Evolutionary conservation across 352 stramenopile species (phyloP).

Genomic region (Phytophthora pisi): DNA sequence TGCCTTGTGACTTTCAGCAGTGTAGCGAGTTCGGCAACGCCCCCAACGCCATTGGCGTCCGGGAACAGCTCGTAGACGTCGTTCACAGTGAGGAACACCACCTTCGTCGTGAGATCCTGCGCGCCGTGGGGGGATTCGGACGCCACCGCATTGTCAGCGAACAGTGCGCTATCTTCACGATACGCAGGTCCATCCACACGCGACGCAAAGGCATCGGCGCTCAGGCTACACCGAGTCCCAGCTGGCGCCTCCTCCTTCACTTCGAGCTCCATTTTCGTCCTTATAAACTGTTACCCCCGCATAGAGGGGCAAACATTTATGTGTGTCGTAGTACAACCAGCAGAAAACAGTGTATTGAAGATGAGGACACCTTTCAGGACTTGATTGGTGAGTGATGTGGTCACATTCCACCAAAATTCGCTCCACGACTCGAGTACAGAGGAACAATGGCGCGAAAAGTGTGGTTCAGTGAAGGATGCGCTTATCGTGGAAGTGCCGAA

Average conservation of each 20-base stretch:
- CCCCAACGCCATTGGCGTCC: conserved; percentile 29
- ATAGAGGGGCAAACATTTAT: too few relatives aligned
- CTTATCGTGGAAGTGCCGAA: neutral
- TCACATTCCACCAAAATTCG: too few relatives aligned
- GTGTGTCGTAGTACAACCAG: too few relatives aligned
- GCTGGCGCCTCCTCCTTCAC: neutral
- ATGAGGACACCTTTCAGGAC: too few relatives aligned
- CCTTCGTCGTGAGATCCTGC: conserved; percentile 17
- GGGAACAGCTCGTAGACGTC: conserved; percentile 77
- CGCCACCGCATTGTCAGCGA: neutral
- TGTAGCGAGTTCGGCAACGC: conserved; percentile 61
- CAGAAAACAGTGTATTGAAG: too few relatives aligned
- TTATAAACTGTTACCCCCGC: too few relatives aligned
- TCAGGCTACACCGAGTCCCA: neutral
- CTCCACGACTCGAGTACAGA: too few relatives aligned
- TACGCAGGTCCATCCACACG: neutral
- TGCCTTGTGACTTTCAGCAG: conserved; percentile 42
- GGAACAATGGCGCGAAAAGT: too few relatives aligned
- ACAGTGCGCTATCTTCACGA: neutral
- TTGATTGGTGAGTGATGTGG: too few relatives aligned
- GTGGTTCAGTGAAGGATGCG: too few relatives aligned
- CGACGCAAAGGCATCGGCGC: neutral
- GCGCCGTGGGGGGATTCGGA: neutral
- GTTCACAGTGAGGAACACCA: conserved; percentile 74
- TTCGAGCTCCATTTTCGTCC: neutral